Conservation (phyloP, 2,329 filamentous ascomycete genomes). For the Colletotrichum sp. region DNA sequence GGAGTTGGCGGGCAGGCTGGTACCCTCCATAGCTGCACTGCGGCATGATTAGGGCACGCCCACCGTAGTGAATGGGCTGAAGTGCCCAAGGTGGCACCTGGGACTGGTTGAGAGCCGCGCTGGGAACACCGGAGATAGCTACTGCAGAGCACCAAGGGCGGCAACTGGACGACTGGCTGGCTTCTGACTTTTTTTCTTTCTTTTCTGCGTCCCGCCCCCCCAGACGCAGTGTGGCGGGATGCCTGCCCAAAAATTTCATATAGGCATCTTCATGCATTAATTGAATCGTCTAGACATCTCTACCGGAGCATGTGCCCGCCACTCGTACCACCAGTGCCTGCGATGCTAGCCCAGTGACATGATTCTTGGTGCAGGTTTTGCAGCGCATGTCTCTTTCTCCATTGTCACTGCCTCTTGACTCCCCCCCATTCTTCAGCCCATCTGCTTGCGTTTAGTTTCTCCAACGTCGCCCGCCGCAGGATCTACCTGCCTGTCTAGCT, state of each 20-base stretch:
- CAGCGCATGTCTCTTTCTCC: background rate
- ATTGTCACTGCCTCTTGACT: background rate
- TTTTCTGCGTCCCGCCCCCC: background rate
- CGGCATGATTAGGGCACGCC: slow-evolving; percentile 19
- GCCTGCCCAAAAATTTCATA: slow-evolving; percentile 7
- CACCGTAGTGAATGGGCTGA: background rate
- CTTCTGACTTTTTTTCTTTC: background rate
- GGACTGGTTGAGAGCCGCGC: background rate
- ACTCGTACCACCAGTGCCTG: slow-evolving; percentile 13
- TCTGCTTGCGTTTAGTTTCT: background rate
- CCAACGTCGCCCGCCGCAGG: slow-evolving; percentile 1
- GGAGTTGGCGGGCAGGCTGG: background rate
- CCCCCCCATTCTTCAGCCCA: background rate
- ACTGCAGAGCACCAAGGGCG: background rate
- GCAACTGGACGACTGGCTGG: background rate
- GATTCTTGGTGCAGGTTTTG: background rate
- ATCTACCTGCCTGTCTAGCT: background rate
- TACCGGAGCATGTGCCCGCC: slow-evolving; percentile 10
- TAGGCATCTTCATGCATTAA: slow-evolving; percentile 21
- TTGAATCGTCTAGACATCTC: slow-evolving; percentile 1
- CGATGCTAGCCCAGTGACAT: slow-evolving; percentile 9
- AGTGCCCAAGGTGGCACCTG: background rate
- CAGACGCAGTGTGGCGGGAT: slow-evolving; percentile 1
- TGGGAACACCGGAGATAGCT: slow-evolving; percentile 6
- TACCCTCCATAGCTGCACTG: background rate